Percentiles rank a stretch among this genome's conserved stretches.
Evolutionary conservation across 495 filamentous ascomycete species (phyloP).

Genomic region (Daldinia caldariorum): DNA sequence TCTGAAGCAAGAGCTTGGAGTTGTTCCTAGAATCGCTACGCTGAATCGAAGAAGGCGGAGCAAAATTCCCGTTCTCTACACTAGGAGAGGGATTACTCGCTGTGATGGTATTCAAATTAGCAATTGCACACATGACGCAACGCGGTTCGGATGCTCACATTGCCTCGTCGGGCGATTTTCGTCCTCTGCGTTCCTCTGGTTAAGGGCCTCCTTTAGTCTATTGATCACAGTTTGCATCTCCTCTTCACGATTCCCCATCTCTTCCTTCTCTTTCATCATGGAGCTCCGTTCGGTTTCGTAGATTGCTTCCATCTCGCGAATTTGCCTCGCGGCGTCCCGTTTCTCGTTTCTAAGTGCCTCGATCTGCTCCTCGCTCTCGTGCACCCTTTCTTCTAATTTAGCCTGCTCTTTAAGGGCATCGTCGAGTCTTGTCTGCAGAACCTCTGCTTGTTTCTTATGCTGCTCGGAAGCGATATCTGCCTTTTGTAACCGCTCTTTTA

Average conservation of each 20-base stretch:
- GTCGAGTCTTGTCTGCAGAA: slow-evolving; percentile 85
- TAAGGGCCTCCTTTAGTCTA: slow-evolving; percentile 85
- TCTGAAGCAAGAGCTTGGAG: slow-evolving; percentile 87
- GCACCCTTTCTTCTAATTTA: slow-evolving; percentile 83
- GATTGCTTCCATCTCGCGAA: slow-evolving; percentile 86
- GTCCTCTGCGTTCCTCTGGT: slow-evolving; percentile 75
- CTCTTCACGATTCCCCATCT: slow-evolving; percentile 82
- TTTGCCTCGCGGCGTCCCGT: slow-evolving; percentile 78
- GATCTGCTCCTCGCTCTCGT: slow-evolving; percentile 82
- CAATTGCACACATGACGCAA: slow-evolving; percentile 20
- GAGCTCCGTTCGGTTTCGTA: slow-evolving; percentile 89
- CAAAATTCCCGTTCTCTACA: slow-evolving; percentile 78
- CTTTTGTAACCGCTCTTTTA: slow-evolving; percentile 81
- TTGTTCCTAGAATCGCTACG: slow-evolving; percentile 85
- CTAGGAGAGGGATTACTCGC: slow-evolving; percentile 65
- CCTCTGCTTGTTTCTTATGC: slow-evolving; percentile 81
- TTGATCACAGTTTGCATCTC: slow-evolving; percentile 89
- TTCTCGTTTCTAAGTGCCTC: slow-evolving; percentile 83
- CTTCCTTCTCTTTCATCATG: slow-evolving; percentile 90
- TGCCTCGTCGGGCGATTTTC: slow-evolving; percentile 73
- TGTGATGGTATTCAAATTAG: slow-evolving; percentile 38
- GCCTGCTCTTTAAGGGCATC: slow-evolving; percentile 84
- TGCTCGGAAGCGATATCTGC: slow-evolving; percentile 83
- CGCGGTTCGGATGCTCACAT: slow-evolving; percentile 62
- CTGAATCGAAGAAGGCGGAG: slow-evolving; percentile 83